Percentiles rank a stretch among this genome's conserved stretches.
Evolutionary conservation across 148 eudicot genomes (phyloP).

Genomic region (Cornus suecica): DNA sequence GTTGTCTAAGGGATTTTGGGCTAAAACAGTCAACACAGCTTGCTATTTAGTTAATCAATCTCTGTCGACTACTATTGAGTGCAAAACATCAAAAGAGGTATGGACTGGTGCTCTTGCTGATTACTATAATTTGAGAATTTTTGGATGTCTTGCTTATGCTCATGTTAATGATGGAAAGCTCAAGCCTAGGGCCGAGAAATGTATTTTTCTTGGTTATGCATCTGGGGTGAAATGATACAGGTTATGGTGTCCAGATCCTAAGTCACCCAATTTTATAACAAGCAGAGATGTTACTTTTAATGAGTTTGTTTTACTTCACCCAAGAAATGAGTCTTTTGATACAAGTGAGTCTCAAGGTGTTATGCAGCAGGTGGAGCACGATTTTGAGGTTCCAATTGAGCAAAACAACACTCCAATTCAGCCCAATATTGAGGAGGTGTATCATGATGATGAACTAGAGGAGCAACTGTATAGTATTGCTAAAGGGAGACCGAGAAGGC

Average conservation of each 20-base stretch:
- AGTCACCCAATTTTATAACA: background rate
- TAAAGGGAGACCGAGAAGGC: too few species aligned
- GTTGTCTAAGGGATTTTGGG: conserved; percentile 1
- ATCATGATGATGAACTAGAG: too few species aligned
- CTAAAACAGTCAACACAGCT: background rate
- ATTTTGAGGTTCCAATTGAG: background rate
- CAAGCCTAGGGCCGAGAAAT: too few species aligned
- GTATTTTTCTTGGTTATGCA: too few species aligned
- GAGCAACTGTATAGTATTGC: too few species aligned
- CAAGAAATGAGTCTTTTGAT: too few species aligned
- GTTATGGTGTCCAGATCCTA: background rate
- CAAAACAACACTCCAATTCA: background rate
- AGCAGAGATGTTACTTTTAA: background rate
- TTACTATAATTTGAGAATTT: background rate
- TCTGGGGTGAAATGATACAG: background rate
- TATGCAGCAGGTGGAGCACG: background rate
- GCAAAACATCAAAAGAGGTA: background rate
- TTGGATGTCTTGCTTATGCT: background rate
- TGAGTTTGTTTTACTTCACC: background rate
- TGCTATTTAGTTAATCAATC: background rate
- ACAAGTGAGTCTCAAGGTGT: background rate
- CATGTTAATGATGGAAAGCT: too few species aligned
- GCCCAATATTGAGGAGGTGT: too few species aligned
- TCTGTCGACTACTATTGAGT: background rate
- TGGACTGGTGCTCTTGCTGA: too few species aligned